These are phyloP conservation scores for Phylloporus scabripes DNA, from an alignment of 768 basidiomycete species.

Conservation along the genomic window DNA sequence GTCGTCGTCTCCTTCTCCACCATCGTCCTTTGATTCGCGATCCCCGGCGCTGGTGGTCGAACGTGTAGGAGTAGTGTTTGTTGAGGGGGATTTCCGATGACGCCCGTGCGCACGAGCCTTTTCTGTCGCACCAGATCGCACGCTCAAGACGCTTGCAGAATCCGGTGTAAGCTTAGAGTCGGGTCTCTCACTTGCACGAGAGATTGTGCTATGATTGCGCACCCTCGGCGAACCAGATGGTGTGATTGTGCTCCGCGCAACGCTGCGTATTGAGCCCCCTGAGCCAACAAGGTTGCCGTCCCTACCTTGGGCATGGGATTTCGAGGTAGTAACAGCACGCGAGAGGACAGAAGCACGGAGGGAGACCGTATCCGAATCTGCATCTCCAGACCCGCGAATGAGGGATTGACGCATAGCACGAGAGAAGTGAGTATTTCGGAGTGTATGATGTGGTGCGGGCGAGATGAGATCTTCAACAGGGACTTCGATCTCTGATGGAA, in stretches of 20 bases:
- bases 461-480: slow-evolving; percentile 66
- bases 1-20: slow-evolving; percentile 9
- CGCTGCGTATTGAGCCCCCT: slow-evolving; percentile 41
- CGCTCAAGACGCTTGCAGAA: slow-evolving; percentile 23
- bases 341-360: slow-evolving; percentile 41
- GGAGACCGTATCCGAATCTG: slow-evolving; percentile 38
- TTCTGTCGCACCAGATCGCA: slow-evolving; percentile 22
- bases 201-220: slow-evolving; percentile 25
- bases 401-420: slow-evolving; percentile 25
- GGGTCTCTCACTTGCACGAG: slow-evolving; percentile 40
- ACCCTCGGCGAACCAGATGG: slow-evolving; percentile 13
- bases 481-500: slow-evolving; percentile 69
- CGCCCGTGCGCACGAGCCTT: slow-evolving; percentile 18
- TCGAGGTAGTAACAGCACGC: slow-evolving; percentile 23
- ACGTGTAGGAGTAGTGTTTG: slow-evolving; percentile 7
- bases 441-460: slow-evolving; percentile 32
- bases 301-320: slow-evolving; percentile 20
- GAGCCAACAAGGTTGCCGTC: slow-evolving; percentile 21
- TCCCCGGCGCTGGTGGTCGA: neutral
- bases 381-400: slow-evolving; percentile 24
- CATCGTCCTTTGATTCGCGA: slow-evolving; percentile 1
- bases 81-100: slow-evolving; percentile 23
- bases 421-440: slow-evolving; percentile 24
- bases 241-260: slow-evolving; percentile 36
- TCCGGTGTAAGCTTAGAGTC: slow-evolving; percentile 71